These are phyloP conservation scores for Drechslerella coelobrocha DNA, from an alignment of 2,329 filamentous ascomycete genomes.

Conservation along the genomic window DNA sequence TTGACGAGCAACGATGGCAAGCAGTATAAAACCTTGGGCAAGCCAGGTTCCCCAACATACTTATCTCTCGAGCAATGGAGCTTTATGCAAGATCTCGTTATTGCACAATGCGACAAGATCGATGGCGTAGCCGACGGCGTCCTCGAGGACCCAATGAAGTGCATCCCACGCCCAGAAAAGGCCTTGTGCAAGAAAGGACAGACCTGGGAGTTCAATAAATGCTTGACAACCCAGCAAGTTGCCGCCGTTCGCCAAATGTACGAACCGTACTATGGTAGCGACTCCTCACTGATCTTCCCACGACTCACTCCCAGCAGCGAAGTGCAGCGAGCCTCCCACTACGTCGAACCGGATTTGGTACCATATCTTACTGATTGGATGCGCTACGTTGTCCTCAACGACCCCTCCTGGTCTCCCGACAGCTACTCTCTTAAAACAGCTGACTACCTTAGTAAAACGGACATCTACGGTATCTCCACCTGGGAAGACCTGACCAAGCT, in stretches of 20 bases:
- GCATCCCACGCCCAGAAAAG: conserved; percentile 56
- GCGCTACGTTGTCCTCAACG: conserved; percentile 60
- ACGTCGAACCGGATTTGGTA: neutral
- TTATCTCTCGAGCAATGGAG: conserved; percentile 56
- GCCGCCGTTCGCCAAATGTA: conserved; percentile 56
- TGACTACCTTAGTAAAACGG: conserved; percentile 53
- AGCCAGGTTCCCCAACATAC: conserved; percentile 1
- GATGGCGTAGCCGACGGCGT: conserved; percentile 63
- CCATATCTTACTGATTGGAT: conserved; percentile 57
- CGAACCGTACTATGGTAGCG: conserved; percentile 56
- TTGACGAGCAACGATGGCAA: conserved; percentile 55
- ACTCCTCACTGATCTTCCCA: conserved; percentile 56
- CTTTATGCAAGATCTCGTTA: conserved; percentile 57
- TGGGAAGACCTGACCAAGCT: conserved; percentile 59
- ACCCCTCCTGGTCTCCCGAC: conserved; percentile 58
- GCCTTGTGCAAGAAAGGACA: conserved; percentile 55
- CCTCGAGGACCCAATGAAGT: conserved; percentile 58
- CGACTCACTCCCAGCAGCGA: conserved; percentile 22
- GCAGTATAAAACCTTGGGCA: conserved; percentile 52
- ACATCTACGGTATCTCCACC: conserved; percentile 58
- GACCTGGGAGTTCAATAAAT: conserved; percentile 41
- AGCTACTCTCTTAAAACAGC: conserved; percentile 59
- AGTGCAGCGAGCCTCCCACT: neutral
- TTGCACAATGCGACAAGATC: conserved; percentile 63
- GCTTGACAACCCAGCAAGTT: conserved; percentile 56